Percentiles rank a stretch among this genome's conserved stretches.
These are phyloP conservation scores for Salix caprea DNA, from an alignment of 345 rosid species.

Conservation along the genomic window DNA sequence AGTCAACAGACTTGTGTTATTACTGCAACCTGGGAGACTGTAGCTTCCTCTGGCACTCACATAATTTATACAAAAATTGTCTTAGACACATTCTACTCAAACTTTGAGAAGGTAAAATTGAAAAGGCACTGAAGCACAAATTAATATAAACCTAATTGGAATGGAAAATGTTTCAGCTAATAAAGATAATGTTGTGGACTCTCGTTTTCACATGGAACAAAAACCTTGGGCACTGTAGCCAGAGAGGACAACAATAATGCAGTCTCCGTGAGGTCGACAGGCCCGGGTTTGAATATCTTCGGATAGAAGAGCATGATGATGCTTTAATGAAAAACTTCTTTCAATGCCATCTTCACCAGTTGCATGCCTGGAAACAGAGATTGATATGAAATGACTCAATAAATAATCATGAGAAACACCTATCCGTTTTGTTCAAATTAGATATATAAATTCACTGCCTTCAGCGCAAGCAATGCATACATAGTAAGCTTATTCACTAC, in stretches of 20 bases:
- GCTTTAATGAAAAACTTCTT: not conserved
- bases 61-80: conserved; percentile 24
- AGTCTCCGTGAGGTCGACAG: not conserved
- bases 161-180: conserved; percentile 20
- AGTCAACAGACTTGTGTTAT: conserved; percentile 2
- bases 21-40: conserved; percentile 8
- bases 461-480: not conserved
- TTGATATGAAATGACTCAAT: not conserved
- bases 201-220: conserved; percentile 12
- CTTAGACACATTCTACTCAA: not conserved
- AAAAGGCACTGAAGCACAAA: not conserved
- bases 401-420: not conserved
- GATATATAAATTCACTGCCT: not conserved
- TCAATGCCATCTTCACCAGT: conserved; percentile 3
- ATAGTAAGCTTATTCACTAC: not conserved
- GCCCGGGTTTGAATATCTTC: not conserved
- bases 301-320: not conserved
- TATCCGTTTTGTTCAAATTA: not conserved
- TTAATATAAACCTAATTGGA: conserved; percentile 16
- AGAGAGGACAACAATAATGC: not conserved
- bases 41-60: conserved; percentile 16
- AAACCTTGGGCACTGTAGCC: conserved; percentile 8
- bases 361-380: not conserved
- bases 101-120: conserved; percentile 3
- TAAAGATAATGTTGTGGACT: not conserved